Percentiles rank a stretch among this genome's conserved stretches.
phyloP scores from a whole-genome alignment of 768 basidiomycete genomes.

The Naematelia aurantialba region DNA sequence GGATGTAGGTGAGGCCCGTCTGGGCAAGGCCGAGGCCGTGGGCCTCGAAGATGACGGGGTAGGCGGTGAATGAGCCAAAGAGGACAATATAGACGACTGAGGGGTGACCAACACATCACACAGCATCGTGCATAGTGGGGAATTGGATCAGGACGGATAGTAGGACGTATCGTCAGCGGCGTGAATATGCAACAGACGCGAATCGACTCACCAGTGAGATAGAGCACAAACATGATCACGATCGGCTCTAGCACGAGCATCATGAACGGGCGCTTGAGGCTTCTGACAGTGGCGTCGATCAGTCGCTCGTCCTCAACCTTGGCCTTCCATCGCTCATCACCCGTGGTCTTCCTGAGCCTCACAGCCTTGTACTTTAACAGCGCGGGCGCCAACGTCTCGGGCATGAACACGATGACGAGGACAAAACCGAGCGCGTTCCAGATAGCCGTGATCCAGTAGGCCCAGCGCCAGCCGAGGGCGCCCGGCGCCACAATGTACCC shows the following conservation, averaged over 20 bases:
- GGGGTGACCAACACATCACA: not conserved
- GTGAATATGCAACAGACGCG: not conserved
- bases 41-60: conserved; percentile 21
- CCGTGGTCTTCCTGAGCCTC: conserved; percentile 12
- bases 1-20: conserved; percentile 28
- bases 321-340: conserved; percentile 24
- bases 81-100: conserved; percentile 28
- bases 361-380: conserved; percentile 30
- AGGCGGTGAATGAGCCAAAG: conserved; percentile 27
- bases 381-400: conserved; percentile 21
- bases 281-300: conserved; percentile 16
- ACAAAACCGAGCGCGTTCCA: conserved; percentile 23
- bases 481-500: conserved; percentile 13
- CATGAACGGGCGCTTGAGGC: conserved; percentile 20
- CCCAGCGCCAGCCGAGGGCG: conserved; percentile 25
- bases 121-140: not conserved
- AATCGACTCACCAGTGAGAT: conserved; percentile 21
- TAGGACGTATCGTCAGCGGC: not conserved
- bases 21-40: conserved; percentile 14
- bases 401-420: conserved; percentile 23
- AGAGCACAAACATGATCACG: conserved; percentile 25
- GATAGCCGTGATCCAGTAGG: conserved; percentile 28
- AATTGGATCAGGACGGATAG: not conserved
- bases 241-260: conserved; percentile 28
- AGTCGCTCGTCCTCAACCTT: conserved; percentile 26